Conservation (phyloP, 2,329 filamentous ascomycete genomes). For the Monilinia fructicola region DNA sequence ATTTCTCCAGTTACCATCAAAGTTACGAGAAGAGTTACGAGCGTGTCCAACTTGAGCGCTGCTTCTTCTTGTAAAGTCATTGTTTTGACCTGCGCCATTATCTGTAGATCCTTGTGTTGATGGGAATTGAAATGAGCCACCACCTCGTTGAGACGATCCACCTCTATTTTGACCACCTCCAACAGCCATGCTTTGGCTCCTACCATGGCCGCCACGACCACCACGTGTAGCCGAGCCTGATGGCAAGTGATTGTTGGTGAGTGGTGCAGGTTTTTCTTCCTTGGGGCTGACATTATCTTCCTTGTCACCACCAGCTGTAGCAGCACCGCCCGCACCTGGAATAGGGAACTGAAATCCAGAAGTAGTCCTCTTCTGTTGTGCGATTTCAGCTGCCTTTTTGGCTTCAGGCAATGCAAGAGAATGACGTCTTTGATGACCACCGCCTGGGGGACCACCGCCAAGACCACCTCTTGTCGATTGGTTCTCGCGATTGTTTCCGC, state of each 20-base stretch:
- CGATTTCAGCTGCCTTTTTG: conserved; percentile 94
- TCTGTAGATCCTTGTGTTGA: conserved; percentile 53
- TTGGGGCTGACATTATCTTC: conserved; percentile 29
- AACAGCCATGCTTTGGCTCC: conserved; percentile 90
- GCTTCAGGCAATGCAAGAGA: conserved; percentile 93
- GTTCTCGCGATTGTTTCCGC: conserved; percentile 63
- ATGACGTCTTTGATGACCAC: conserved; percentile 89
- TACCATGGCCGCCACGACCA: conserved; percentile 61
- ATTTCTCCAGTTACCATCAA: conserved; percentile 97
- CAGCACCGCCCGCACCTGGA: conserved; percentile 63
- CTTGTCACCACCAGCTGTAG: conserved; percentile 54
- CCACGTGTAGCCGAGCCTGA: conserved; percentile 44
- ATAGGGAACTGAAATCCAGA: conserved; percentile 93
- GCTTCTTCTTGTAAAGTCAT: conserved; percentile 73
- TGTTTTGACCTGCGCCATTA: conserved; percentile 47
- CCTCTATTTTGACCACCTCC: conserved; percentile 61
- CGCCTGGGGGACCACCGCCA: conserved; percentile 64
- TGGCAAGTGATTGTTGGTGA: conserved; percentile 31
- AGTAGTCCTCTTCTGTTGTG: conserved; percentile 93
- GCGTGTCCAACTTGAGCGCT: conserved; percentile 65
- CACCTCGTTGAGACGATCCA: conserved; percentile 57
- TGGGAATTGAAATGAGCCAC: conserved; percentile 72
- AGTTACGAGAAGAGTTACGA: conserved; percentile 84
- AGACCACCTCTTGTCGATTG: conserved; percentile 69
- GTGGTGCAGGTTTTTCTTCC: conserved; percentile 37